These are phyloP conservation scores for Polygonum maritimum DNA, from an alignment of 148 eudicot genomes.

Conservation along the genomic window DNA sequence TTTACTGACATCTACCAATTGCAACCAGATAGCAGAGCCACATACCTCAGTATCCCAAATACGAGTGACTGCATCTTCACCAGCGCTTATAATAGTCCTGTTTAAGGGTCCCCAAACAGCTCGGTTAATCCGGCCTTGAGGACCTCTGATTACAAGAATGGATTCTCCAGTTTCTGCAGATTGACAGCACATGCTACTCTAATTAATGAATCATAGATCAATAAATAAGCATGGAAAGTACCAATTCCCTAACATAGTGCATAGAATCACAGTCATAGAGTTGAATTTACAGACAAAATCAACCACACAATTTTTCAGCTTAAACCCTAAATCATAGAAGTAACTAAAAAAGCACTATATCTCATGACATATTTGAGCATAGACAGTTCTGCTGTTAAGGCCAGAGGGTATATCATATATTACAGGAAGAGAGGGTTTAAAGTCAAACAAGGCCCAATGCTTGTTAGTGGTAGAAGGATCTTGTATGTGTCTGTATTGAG, in stretches of 20 bases:
- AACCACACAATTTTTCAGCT: background rate
- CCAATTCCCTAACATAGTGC: background rate
- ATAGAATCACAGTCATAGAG: background rate
- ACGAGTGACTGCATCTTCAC: constrained; percentile 85
- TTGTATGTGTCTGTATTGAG: too few relatives aligned
- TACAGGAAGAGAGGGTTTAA: too few relatives aligned
- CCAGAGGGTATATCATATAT: too few relatives aligned
- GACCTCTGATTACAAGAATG: constrained; percentile 61
- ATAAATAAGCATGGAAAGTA: background rate
- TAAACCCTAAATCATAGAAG: background rate
- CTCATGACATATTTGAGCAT: background rate
- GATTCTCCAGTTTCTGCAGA: constrained; percentile 65
- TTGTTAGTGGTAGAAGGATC: too few relatives aligned
- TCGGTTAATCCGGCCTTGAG: constrained; percentile 81
- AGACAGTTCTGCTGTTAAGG: background rate
- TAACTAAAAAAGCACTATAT: background rate
- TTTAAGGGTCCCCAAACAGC: constrained; percentile 99
- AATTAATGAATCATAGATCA: background rate
- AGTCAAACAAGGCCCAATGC: too few relatives aligned
- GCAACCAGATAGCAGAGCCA: constrained; percentile 4
- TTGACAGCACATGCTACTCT: background rate
- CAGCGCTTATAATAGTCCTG: constrained; percentile 74
- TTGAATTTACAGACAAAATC: background rate
- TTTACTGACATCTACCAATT: background rate
- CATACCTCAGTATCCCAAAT: constrained; percentile 88